phyloP scores from a whole-genome alignment of 2,329 filamentous ascomycete genomes.

The Aspergillus sp. region DNA sequence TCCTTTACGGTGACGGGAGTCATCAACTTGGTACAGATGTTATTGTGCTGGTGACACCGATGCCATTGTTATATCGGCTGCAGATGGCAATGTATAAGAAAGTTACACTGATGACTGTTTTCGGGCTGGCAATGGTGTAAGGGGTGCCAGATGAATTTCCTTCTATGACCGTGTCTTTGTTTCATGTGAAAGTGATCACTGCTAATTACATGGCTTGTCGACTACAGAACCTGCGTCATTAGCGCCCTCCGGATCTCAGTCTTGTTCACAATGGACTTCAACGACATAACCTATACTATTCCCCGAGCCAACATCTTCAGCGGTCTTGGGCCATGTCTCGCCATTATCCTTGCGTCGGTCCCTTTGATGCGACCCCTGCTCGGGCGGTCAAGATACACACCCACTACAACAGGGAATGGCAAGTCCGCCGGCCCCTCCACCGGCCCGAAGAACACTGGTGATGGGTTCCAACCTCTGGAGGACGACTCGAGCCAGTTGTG shows the following conservation, averaged over 20 bases:
- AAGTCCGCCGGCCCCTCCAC: constrained; percentile 3
- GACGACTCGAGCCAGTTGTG: constrained; percentile 29
- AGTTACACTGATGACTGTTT: constrained; percentile 20
- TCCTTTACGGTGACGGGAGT: constrained; percentile 21
- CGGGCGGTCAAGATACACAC: constrained; percentile 18
- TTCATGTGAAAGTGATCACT: not conserved
- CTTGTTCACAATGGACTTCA: constrained; percentile 34
- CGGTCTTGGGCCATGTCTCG: constrained; percentile 40
- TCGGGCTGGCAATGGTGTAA: constrained; percentile 24
- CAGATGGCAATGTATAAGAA: constrained; percentile 25
- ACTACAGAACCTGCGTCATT: constrained; percentile 34
- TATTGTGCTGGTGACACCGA: constrained; percentile 20
- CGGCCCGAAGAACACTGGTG: constrained; percentile 1
- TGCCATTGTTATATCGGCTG: constrained; percentile 20
- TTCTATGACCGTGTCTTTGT: not conserved
- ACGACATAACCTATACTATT: constrained; percentile 35
- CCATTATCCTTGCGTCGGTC: constrained; percentile 41
- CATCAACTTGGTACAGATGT: constrained; percentile 25
- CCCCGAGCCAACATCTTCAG: constrained; percentile 37
- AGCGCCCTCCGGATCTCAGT: constrained; percentile 35
- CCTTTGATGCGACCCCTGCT: constrained; percentile 44
- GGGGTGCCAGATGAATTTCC: not conserved
- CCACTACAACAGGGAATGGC: constrained; percentile 16
- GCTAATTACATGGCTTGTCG: not conserved
- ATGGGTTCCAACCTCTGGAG: constrained; percentile 25